Conservation (phyloP, 1,284 basidiomycete genomes). For the Veloporphyrellus conicus region DNA sequence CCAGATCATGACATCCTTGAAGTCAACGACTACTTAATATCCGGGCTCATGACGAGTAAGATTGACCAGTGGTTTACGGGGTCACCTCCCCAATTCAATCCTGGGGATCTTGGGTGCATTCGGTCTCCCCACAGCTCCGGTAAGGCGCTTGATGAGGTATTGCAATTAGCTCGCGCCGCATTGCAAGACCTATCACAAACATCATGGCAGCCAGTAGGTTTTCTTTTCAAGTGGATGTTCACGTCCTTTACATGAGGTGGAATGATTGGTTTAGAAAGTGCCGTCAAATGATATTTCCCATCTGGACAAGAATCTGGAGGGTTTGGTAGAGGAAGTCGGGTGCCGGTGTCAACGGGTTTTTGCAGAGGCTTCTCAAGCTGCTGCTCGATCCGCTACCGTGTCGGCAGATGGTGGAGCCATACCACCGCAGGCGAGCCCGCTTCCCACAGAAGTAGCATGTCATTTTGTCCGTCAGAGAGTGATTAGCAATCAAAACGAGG, state of each 20-base stretch:
- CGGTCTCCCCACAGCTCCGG: slow-evolving; percentile 29
- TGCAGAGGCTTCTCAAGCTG: slow-evolving; percentile 56
- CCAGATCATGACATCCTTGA: slow-evolving; percentile 72
- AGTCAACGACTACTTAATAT: slow-evolving; percentile 73
- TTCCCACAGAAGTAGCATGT: slow-evolving; percentile 26
- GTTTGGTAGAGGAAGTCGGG: slow-evolving; percentile 59
- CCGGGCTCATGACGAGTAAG: slow-evolving; percentile 60
- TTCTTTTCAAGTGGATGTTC: slow-evolving; percentile 22
- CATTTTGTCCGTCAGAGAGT: slow-evolving; percentile 52
- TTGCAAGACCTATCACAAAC: slow-evolving; percentile 42
- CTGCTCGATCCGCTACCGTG: slow-evolving; percentile 56
- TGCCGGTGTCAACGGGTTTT: slow-evolving; percentile 59
- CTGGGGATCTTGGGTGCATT: slow-evolving; percentile 51
- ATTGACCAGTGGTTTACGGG: slow-evolving; percentile 78
- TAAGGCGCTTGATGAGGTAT: slow-evolving; percentile 39
- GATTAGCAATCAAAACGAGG: slow-evolving; percentile 44
- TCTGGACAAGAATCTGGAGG: slow-evolving; percentile 67
- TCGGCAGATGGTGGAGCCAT: slow-evolving; percentile 35
- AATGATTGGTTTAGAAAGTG: slow-evolving; percentile 41
- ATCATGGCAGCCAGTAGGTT: slow-evolving; percentile 45
- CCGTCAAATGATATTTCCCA: slow-evolving; percentile 48
- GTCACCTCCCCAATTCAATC: slow-evolving; percentile 53
- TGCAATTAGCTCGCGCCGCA: slow-evolving; percentile 47
- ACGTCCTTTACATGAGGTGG: slow-evolving; percentile 24
- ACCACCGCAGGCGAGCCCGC: slow-evolving; percentile 25